Conservation (phyloP, 2,329 filamentous ascomycete genomes). For the Sporothrix pseudoabietina region DNA sequence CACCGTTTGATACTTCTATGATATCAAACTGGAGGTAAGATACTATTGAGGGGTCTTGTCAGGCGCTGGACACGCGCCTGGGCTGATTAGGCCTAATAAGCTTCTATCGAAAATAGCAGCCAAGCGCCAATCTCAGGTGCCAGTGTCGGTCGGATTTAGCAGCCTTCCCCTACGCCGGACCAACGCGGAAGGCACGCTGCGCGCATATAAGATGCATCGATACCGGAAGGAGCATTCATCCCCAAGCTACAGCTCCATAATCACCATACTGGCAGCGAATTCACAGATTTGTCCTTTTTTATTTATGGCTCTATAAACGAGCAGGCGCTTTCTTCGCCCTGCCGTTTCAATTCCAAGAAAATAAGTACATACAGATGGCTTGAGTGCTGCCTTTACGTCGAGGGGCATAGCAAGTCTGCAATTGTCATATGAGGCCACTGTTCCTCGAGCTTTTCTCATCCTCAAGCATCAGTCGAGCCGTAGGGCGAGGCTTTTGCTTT, state of each 20-base stretch:
- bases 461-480: neutral
- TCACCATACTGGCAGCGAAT: neutral
- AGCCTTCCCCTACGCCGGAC: neutral
- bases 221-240: neutral
- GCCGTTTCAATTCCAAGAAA: neutral
- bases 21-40: neutral
- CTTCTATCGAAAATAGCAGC: neutral
- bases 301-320: neutral
- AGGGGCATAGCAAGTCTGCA: neutral
- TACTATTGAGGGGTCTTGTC: neutral
- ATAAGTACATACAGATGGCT: conserved; percentile 23
- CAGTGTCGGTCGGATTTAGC: conserved; percentile 4
- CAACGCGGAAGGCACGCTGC: conserved; percentile 13
- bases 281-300: conserved; percentile 8
- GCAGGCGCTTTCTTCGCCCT: neutral
- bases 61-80: neutral
- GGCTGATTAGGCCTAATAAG: neutral
- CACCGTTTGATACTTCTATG: neutral
- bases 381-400: neutral
- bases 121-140: neutral
- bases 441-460: neutral
- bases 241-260: neutral
- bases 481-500: neutral
- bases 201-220: neutral
- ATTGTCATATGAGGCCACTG: conserved; percentile 13